These are phyloP conservation scores for Scutellaria galericulata DNA, from an alignment of 257 asterid species.

Conservation along the genomic window DNA sequence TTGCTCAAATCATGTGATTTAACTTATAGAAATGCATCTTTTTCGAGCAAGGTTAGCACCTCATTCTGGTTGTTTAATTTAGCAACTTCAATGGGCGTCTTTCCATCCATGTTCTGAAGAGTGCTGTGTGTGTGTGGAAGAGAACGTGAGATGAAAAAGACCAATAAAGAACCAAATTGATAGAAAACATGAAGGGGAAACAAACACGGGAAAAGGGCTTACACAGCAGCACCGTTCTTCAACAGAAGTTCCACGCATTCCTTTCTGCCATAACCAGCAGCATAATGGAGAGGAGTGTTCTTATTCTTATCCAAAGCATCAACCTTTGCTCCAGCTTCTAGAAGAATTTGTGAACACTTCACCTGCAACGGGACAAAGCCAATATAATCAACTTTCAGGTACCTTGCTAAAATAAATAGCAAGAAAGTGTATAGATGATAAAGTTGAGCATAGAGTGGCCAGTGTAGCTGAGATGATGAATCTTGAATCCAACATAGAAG, in stretches of 20 bases:
- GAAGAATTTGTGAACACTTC: constrained; percentile 88
- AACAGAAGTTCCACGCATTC: constrained; percentile 93
- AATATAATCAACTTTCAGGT: constrained; percentile 16
- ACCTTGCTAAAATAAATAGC: constrained; percentile 6
- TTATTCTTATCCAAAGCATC: constrained; percentile 93
- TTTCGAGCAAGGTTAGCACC: constrained; percentile 86
- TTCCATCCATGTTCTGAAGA: constrained; percentile 94
- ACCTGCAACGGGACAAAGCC: constrained; percentile 50
- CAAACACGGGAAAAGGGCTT: constrained; percentile 39
- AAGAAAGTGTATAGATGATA: not conserved
- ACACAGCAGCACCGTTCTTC: constrained; percentile 98
- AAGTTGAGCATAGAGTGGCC: not conserved
- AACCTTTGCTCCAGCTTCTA: constrained; percentile 96
- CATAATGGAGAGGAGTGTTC: constrained; percentile 98
- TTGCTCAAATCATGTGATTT: not conserved
- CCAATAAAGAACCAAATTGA: too few relatives aligned
- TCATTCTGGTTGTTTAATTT: constrained; percentile 87
- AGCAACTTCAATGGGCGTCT: constrained; percentile 96
- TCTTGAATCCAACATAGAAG: not conserved
- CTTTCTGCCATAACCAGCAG: constrained; percentile 98
- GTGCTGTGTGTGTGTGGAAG: constrained; percentile 66
- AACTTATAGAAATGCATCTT: constrained; percentile 84
- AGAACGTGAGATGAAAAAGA: constrained; percentile 3
- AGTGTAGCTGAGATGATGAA: constrained; percentile 2
- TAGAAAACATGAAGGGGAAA: not conserved